These are phyloP conservation scores for Esteya vermicola DNA, from an alignment of 2,329 filamentous ascomycete genomes.

Conservation along the genomic window DNA sequence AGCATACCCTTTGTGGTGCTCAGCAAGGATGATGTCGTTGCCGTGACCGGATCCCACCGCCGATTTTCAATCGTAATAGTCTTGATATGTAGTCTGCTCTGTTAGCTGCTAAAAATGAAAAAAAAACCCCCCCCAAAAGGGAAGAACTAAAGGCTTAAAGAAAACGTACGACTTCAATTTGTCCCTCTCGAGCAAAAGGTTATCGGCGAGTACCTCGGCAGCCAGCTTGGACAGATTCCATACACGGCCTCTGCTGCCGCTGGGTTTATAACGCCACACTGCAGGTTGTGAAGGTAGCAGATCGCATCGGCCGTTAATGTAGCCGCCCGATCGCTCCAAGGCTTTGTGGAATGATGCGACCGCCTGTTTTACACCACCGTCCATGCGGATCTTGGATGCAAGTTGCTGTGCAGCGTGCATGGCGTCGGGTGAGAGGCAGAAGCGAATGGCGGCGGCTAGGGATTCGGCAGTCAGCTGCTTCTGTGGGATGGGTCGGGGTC, in stretches of 20 bases:
- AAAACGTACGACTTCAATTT: constrained; percentile 26
- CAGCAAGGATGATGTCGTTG: constrained; percentile 61
- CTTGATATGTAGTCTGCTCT: neutral
- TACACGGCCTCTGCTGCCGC: neutral
- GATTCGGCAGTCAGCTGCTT: constrained; percentile 52
- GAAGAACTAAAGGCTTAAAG: neutral
- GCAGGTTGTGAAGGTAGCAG: constrained; percentile 30
- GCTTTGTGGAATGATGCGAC: constrained; percentile 25
- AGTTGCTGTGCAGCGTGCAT: neutral
- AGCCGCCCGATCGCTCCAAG: constrained; percentile 14
- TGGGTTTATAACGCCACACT: constrained; percentile 30
- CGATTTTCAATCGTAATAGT: neutral
- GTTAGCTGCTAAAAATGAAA: neutral
- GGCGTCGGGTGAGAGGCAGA: neutral
- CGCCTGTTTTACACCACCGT: constrained; percentile 23
- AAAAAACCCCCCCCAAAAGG: neutral
- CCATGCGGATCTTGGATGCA: constrained; percentile 16
- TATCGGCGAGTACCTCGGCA: constrained; percentile 35
- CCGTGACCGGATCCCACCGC: constrained; percentile 68
- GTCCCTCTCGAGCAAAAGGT: constrained; percentile 34
- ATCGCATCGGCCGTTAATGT: constrained; percentile 20
- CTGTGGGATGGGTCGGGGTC: constrained; percentile 54
- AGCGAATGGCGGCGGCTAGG: constrained; percentile 46
- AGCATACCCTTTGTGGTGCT: constrained; percentile 66
- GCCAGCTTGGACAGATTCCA: constrained; percentile 34